Base-by-base conservation (phyloP, 495 filamentous ascomycete genomes). In the Astrocystis sublimbata region DNA sequence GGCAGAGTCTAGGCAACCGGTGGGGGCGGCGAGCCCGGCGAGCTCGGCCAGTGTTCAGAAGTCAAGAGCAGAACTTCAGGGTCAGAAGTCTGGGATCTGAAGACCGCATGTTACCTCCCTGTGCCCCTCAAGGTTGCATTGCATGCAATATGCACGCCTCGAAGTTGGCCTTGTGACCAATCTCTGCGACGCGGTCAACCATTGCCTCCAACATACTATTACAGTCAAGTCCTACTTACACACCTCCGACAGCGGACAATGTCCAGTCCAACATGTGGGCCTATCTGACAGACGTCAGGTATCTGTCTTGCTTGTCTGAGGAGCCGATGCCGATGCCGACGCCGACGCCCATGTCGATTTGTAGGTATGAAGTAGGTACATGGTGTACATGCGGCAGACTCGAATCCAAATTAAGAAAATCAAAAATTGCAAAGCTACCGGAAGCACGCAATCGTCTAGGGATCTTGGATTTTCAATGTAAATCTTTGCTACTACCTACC, bases 221-320 rank as follows among this genome's bases (percentile, higher is more conserved):
- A n/a, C n/a, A n/a, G n/a, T n/a, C n/a, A n/a, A n/a, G n/a, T n/a
- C n/a, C n/a, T n/a, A n/a, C n/a, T n/a, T n/a, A n/a, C 21, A 19
- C 6, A 41, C 43, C 35, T 41, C 53, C 53, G 53, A 56, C 53
- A 56, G 21, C 53, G 53, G 53, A 56, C 53, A 21, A 10, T 56
- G 23, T 1, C 2, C 12, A 19, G 4, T 47, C 43, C 19, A n/a
- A n/a, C n/a, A n/a, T n/a, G n/a, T n/a, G n/a, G n/a, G n/a, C n/a
- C n/a, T n/a, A n/a, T n/a, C n/a, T n/a, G n/a, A n/a, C n/a, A n/a
- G n/a, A n/a, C n/a, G n/a, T n/a, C n/a, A n/a, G n/a, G n/a, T n/a
- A n/a, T n/a, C n/a, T n/a, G n/a, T n/a, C n/a, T n/a, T n/a, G n/a
- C n/a, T n/a, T n/a, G n/a, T n/a, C n/a, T n/a, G n/a, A n/a, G n/a